Percentiles rank a stretch among this genome's conserved stretches.
Conservation (phyloP, 495 filamentous ascomycete genomes). For the Ramalina peruviana region DNA sequence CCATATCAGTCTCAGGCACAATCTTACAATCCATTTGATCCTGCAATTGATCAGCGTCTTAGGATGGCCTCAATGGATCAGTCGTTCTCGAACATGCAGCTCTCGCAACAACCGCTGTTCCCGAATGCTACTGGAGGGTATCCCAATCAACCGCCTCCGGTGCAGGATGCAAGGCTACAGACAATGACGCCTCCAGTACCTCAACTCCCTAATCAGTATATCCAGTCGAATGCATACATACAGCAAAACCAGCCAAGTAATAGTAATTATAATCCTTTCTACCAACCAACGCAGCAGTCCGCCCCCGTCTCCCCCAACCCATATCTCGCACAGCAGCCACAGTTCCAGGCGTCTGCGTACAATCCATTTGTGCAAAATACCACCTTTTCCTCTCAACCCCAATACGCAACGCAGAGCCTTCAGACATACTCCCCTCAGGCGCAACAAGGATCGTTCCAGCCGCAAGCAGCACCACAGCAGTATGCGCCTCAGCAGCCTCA, state of each 20-base stretch:
- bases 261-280: conserved; percentile 52
- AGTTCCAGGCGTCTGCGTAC: conserved; percentile 2
- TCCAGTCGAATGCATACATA: conserved; percentile 27
- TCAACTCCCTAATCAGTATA: conserved; percentile 40
- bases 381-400: conserved; percentile 39
- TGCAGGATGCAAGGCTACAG: conserved; percentile 32
- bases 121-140: conserved; percentile 75
- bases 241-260: conserved; percentile 30
- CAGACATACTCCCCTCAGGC: conserved; percentile 25
- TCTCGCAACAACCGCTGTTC: conserved; percentile 60
- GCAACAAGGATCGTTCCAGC: conserved; percentile 24
- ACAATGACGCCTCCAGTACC: conserved; percentile 48
- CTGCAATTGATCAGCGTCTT: conserved; percentile 23
- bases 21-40: conserved; percentile 57
- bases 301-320: conserved; percentile 11
- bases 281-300: conserved; percentile 31
- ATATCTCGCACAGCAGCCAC: conserved; percentile 16
- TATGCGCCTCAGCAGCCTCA: conserved; percentile 21
- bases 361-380: conserved; percentile 21
- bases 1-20: conserved; percentile 21
- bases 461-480: conserved; percentile 21
- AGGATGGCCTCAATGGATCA: conserved; percentile 45
- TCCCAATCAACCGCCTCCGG: conserved; percentile 37
- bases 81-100: conserved; percentile 59
- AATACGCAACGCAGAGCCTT: conserved; percentile 15